Evolutionary conservation across 2,329 filamentous ascomycete genomes (phyloP), one percentile per base, ranked within the genome.

Genomic region (Paracoccidioides lutzii): DNA sequence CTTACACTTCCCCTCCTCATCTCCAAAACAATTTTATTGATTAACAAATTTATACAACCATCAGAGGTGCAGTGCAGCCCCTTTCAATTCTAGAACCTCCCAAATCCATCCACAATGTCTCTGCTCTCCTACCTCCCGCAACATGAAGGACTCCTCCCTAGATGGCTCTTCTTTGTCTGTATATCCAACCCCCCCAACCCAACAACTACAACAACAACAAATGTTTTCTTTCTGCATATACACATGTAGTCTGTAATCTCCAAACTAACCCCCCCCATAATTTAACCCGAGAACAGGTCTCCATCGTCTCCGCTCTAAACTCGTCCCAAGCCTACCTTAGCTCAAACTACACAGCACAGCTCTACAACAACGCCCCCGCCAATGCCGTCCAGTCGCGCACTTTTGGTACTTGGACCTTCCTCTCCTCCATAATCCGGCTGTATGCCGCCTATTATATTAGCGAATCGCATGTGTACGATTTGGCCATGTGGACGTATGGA

Each of bases 371-470:
- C 52, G 63, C 73, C 44, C 69, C 68, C 37, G 72, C 75, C 57
- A 90, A 87, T 5, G 82, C 85, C 4, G 81, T 95, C 35, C 84
- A 83, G 9, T 84, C 84, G 32, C 84, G 88, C 60, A 83, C 88
- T 22, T 95, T 95, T 69, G 90, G 87, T 54, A 93, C 88, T 35
- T 96, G 90, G 84, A 94, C 90, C 0, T 78, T 91, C 57, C 76
- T 95, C 57, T 84, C 86, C 5, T 81, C 83, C 57, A 75, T 95
- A 52, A 79, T 95, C 46, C 82, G 90, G 53, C 74, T 90, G 61
- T 94, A 94, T 67, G 88, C 88, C 4, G 87, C 88, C 38, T 95
- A 94, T 73, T 78, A 94, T 69, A 81, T 95, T 60, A 76, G 82
- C 61, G 78, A 88, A 58, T 80, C 81, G 0, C 78, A 80, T 46